Percentiles rank a stretch among this genome's conserved stretches.
Conservation (phyloP, 2,329 filamentous ascomycete species). For the Trichothecium sympodiale region DNA sequence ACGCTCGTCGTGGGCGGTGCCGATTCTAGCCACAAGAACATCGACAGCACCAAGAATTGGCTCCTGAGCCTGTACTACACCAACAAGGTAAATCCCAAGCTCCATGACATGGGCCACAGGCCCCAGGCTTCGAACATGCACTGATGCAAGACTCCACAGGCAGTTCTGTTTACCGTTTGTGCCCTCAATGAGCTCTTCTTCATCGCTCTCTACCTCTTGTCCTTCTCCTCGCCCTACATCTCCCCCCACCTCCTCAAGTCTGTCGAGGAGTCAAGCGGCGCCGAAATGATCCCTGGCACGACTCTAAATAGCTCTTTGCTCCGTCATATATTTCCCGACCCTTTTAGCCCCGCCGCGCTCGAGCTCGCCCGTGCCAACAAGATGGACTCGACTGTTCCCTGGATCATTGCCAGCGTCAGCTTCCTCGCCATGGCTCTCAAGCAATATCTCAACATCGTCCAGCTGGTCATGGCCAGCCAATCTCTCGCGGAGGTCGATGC, state of each 20-base stretch:
- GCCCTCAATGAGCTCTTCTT: slow-evolving; percentile 92
- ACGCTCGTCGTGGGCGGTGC: slow-evolving; percentile 79
- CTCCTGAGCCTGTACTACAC: slow-evolving; percentile 93
- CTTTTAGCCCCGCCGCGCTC: slow-evolving; percentile 84
- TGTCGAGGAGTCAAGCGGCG: slow-evolving; percentile 40
- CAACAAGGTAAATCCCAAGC: slow-evolving; percentile 65
- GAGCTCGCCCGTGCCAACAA: slow-evolving; percentile 93
- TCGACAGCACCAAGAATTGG: slow-evolving; percentile 79
- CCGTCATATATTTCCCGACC: slow-evolving; percentile 70
- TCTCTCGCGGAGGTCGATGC: slow-evolving; percentile 91
- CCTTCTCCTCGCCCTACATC: slow-evolving; percentile 83
- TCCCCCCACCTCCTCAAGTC: slow-evolving; percentile 71
- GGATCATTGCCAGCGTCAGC: slow-evolving; percentile 69
- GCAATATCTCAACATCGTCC: slow-evolving; percentile 88
- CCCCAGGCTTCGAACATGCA: no score
- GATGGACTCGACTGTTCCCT: slow-evolving; percentile 57
- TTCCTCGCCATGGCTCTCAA: slow-evolving; percentile 83
- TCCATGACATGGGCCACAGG: no score
- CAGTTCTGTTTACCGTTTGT: slow-evolving; percentile 84
- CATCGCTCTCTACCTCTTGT: slow-evolving; percentile 94
- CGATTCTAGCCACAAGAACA: slow-evolving; percentile 80
- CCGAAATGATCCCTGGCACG: slow-evolving; percentile 50
- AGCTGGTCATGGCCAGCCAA: slow-evolving; percentile 84
- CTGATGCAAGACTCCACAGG: no score
- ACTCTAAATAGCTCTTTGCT: slow-evolving; percentile 61